These are phyloP conservation scores for Alnus rubra DNA, from an alignment of 306 rosid genomes.

Conservation along the genomic window DNA sequence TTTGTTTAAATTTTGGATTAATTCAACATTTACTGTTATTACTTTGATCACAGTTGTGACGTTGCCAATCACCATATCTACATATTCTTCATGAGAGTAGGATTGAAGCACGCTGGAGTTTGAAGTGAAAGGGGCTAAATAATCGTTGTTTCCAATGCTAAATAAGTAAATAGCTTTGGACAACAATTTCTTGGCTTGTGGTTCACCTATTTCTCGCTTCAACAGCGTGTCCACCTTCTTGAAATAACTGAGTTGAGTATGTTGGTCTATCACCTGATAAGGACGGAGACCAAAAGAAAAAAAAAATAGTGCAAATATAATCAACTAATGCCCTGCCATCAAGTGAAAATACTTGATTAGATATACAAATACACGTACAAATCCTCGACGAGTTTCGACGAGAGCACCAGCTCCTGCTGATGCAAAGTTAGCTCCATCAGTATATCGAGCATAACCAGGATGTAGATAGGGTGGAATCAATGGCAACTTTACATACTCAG, in stretches of 20 bases:
- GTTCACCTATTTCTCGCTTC: slow-evolving; percentile 22
- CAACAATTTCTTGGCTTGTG: slow-evolving; percentile 20
- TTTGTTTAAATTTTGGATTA: no score
- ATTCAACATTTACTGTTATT: not conserved
- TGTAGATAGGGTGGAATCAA: slow-evolving; percentile 45
- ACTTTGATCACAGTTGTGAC: slow-evolving; percentile 34
- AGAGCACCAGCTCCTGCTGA: slow-evolving; percentile 68
- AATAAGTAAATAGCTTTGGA: slow-evolving; percentile 36
- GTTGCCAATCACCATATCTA: slow-evolving; percentile 38
- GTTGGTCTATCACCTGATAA: slow-evolving; percentile 35
- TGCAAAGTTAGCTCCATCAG: slow-evolving; percentile 58
- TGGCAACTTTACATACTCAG: slow-evolving; percentile 49
- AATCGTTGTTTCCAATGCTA: slow-evolving; percentile 36
- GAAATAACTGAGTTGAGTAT: slow-evolving; percentile 30
- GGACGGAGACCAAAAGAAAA: not conserved
- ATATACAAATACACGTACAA: slow-evolving; percentile 25
- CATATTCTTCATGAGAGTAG: slow-evolving; percentile 10
- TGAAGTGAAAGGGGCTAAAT: not conserved
- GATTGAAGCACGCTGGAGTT: slow-evolving; percentile 10
- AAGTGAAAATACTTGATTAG: not conserved
- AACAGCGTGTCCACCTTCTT: slow-evolving; percentile 3
- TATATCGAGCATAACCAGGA: slow-evolving; percentile 29
- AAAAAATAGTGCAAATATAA: not conserved
- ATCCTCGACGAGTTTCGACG: slow-evolving; percentile 34
- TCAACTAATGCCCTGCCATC: no score